phyloP scores from a whole-genome alignment of 257 asterid species.

The Solanum acaule region DNA sequence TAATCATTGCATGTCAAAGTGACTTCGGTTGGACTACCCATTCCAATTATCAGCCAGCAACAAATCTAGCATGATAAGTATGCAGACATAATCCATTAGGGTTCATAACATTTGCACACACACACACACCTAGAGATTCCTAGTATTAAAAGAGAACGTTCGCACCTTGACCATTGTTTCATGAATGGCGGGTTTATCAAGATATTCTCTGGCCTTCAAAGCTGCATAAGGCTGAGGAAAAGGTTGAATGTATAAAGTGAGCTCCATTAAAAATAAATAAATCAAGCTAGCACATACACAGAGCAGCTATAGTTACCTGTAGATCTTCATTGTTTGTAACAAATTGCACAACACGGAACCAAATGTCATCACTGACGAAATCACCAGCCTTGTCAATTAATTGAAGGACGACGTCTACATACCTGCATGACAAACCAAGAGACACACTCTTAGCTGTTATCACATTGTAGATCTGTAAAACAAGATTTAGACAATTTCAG shows the following conservation, averaged over 20 bases:
- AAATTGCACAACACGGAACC: constrained; percentile 98
- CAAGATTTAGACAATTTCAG: background rate
- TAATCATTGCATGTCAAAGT: background rate
- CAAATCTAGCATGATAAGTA: background rate
- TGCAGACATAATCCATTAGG: background rate
- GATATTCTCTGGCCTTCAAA: constrained; percentile 77
- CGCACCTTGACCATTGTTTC: constrained; percentile 96
- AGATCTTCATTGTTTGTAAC: constrained; percentile 92
- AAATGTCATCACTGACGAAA: constrained; percentile 93
- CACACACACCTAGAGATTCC: background rate
- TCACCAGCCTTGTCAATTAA: constrained; percentile 98
- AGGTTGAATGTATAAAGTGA: background rate
- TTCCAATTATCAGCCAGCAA: background rate
- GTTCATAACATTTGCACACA: background rate
- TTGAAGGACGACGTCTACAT: constrained; percentile 94
- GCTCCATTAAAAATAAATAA: background rate
- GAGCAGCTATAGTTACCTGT: constrained; percentile 43
- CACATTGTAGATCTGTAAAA: background rate
- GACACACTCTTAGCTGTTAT: background rate
- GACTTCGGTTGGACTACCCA: background rate
- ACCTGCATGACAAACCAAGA: constrained; percentile 39
- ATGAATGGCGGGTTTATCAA: constrained; percentile 89
- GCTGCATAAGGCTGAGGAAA: constrained; percentile 86
- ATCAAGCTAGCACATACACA: background rate
- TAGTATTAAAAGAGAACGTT: background rate